These are phyloP conservation scores for Globisporangium lucens DNA, from an alignment of 352 stramenopile species.

Conservation along the genomic window DNA sequence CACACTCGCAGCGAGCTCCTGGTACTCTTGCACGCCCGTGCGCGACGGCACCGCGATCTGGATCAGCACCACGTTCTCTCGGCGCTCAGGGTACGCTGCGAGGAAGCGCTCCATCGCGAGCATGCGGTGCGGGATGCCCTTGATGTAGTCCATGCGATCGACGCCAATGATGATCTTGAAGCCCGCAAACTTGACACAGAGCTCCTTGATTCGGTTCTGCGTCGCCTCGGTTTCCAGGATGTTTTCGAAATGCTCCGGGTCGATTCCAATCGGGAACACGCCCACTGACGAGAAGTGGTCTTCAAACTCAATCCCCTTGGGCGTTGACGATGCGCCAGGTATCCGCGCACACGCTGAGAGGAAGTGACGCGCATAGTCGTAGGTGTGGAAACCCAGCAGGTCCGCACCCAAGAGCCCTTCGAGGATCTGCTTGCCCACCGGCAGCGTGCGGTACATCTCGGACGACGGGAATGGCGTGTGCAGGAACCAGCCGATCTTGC, in stretches of 20 bases:
- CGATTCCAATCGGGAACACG: conserved; percentile 87
- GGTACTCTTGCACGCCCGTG: conserved; percentile 51
- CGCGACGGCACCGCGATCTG: conserved; percentile 93
- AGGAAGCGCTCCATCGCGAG: conserved; percentile 81
- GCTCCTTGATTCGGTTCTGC: conserved; percentile 58
- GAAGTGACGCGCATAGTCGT: conserved; percentile 88
- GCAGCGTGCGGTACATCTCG: conserved; percentile 82
- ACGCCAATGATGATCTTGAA: conserved; percentile 84
- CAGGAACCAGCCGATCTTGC: conserved; percentile 86
- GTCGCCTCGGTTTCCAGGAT: conserved; percentile 47
- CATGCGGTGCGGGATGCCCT: conserved; percentile 88
- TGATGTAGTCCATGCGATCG: conserved; percentile 85
- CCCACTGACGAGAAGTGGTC: conserved; percentile 86
- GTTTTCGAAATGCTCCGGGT: conserved; percentile 73
- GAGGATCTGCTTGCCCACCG: conserved; percentile 71
- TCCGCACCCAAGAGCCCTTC: conserved; percentile 78
- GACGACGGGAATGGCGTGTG: conserved; percentile 87
- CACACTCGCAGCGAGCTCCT: conserved; percentile 66
- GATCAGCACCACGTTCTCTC: conserved; percentile 94
- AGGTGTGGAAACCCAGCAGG: conserved; percentile 85
- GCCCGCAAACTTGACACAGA: conserved; percentile 67
- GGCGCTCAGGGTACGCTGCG: conserved; percentile 71
- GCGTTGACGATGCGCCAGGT: conserved; percentile 57
- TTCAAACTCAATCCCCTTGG: conserved; percentile 65
- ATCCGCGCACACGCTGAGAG: conserved; percentile 78